Evolutionary conservation across 495 filamentous ascomycete genomes (phyloP), one percentile per base, ranked within the genome.

Genomic region (Penicillium chermesinum): DNA sequence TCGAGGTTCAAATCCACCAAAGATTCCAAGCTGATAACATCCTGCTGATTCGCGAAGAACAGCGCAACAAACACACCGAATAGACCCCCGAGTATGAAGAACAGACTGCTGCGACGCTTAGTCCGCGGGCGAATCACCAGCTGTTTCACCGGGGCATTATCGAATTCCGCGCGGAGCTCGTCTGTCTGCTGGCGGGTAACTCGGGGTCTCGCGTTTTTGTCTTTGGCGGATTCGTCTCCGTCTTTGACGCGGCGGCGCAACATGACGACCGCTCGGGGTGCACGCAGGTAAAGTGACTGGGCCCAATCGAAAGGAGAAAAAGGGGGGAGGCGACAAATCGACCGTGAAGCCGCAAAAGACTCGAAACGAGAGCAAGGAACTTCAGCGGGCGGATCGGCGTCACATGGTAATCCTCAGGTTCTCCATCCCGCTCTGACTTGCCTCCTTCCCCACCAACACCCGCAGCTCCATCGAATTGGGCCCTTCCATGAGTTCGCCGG

Each of bases 1-100:
- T 95, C 89, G 66, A 96, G 76, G 65, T 89, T 90, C 59, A 96
- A 67, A 48, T 91, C 86, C 61, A 85, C 78, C 45, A 95, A 61
- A 48, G 83, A 83, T 36, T 88, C 86, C 48, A 96, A 70, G 48
- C 86, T 87, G 52, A 94, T 86, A 42, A 94, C 76, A 57, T 95
- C 88, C 67, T 88, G 86, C 61, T 78, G 87, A 41, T 83, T 79
- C 15, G 89, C 91, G 53, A 96, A 91, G 64, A 94, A 85, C 34
- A 87, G 80, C 2, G 91, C 91, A 20, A 84, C 72, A 8, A 88
- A 69, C 46, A 96, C 74, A 15, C 91, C 91, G 60, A 94, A 90
- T 30, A 95, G 53, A 25, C 87, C 88, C 21, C 91, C 91, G 30
- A 95, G 65, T 7, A 81, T 60, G 70, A 96, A 96, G 33, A 95